Conservation (phyloP, 176 grass and related monocot genomes). For the Hordeum marinum region DNA sequence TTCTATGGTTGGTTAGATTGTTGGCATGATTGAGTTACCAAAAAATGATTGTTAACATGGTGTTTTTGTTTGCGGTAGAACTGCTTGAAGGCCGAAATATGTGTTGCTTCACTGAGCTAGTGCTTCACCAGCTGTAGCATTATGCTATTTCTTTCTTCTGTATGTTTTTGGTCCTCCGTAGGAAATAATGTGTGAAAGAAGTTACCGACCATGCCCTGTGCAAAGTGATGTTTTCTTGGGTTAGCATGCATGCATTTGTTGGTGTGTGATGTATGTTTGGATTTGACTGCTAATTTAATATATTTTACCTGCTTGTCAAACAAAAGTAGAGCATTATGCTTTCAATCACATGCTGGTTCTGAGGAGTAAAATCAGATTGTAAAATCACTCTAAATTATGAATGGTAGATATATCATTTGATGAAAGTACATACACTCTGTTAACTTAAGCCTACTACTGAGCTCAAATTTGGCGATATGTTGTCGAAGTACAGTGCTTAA, state of each 20-base stretch:
- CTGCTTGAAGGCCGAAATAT: background rate
- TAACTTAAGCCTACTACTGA: background rate
- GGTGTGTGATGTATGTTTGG: background rate
- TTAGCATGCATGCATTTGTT: background rate
- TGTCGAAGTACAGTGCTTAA: background rate
- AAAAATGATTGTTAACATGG: slow-evolving; percentile 2
- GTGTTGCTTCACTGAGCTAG: background rate
- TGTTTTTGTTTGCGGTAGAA: slow-evolving; percentile 8
- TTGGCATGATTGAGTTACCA: background rate
- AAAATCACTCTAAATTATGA: background rate
- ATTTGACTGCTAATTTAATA: background rate
- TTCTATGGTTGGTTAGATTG: background rate
- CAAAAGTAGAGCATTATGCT: background rate
- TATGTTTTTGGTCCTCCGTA: background rate
- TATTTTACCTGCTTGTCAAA: background rate
- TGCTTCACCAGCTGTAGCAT: background rate
- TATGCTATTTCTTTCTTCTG: background rate
- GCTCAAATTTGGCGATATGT: background rate
- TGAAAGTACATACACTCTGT: background rate
- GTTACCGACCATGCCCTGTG: no score
- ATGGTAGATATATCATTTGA: background rate
- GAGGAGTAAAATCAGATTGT: background rate
- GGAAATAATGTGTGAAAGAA: background rate
- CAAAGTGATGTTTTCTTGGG: background rate
- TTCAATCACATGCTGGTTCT: background rate